Conservation (phyloP, 495 filamentous ascomycete genomes). For the Xylaria cubensis region DNA sequence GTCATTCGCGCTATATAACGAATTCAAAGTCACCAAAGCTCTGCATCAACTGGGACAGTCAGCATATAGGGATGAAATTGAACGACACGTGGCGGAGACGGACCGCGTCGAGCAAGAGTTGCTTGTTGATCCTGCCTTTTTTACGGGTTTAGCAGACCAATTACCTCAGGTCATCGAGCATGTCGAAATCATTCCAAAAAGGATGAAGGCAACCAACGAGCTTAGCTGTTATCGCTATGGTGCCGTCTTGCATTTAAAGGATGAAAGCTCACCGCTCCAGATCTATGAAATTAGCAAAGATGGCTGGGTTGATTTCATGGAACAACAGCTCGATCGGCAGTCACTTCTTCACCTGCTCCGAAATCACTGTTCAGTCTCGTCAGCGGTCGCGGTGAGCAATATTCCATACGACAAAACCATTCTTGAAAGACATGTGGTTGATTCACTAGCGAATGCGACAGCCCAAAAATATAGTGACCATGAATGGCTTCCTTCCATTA, state of each 20-base stretch:
- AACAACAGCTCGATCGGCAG: neutral
- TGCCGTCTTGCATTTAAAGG: conserved; percentile 26
- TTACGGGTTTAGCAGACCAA: conserved; percentile 12
- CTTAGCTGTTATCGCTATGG: conserved; percentile 33
- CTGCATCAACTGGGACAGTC: conserved; percentile 8
- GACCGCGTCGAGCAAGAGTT: conserved; percentile 23
- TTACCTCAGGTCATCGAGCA: conserved; percentile 27
- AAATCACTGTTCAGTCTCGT: neutral
- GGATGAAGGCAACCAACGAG: conserved; percentile 33
- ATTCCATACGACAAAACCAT: conserved; percentile 6
- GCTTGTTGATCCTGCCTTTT: conserved; percentile 27
- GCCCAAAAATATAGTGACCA: neutral
- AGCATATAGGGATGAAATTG: conserved; percentile 3
- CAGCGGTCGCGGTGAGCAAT: conserved; percentile 1
- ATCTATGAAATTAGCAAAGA: neutral
- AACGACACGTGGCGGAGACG: conserved; percentile 17
- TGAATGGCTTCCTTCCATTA: neutral
- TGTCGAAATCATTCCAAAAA: conserved; percentile 35
- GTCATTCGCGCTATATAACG: conserved; percentile 29
- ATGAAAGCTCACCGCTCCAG: neutral
- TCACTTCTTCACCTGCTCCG: neutral
- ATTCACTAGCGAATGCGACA: neutral
- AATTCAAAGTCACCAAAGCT: conserved; percentile 26
- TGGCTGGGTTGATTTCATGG: conserved; percentile 2
- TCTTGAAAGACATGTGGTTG: neutral